phyloP scores from a whole-genome alignment of 345 rosid genomes.

The Lagerstroemia speciosa region DNA sequence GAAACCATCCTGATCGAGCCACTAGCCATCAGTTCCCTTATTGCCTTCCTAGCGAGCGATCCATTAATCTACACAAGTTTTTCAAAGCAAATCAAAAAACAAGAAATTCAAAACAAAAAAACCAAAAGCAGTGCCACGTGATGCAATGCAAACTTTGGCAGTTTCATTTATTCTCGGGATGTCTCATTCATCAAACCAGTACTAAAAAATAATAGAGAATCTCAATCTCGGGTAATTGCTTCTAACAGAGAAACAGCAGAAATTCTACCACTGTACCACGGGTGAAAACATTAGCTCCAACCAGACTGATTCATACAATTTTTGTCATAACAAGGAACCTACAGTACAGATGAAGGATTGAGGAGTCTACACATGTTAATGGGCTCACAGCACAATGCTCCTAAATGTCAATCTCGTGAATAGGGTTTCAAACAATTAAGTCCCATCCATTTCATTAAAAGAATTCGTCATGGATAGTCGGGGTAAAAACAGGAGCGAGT shows the following conservation, averaged over 20 bases:
- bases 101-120: neutral
- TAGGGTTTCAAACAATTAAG: neutral
- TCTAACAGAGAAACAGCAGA: neutral
- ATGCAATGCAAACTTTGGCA: conserved; percentile 1
- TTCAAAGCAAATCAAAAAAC: neutral
- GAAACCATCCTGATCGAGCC: conserved; percentile 69
- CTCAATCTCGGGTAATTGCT: neutral
- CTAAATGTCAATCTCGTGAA: neutral
- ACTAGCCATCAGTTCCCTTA: conserved; percentile 71
- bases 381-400: neutral
- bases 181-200: neutral
- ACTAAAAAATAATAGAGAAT: neutral
- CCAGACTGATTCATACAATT: neutral
- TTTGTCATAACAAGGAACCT: neutral
- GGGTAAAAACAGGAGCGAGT: neutral
- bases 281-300: neutral
- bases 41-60: conserved; percentile 66
- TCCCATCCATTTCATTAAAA: neutral
- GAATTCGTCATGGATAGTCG: neutral
- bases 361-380: neutral
- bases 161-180: neutral
- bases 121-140: neutral
- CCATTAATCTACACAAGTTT: conserved; percentile 42
- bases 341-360: neutral
- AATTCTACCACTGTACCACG: too few relatives aligned